Conservation (phyloP, 495 filamentous ascomycete species). For the Cercophora newfieldiana region DNA sequence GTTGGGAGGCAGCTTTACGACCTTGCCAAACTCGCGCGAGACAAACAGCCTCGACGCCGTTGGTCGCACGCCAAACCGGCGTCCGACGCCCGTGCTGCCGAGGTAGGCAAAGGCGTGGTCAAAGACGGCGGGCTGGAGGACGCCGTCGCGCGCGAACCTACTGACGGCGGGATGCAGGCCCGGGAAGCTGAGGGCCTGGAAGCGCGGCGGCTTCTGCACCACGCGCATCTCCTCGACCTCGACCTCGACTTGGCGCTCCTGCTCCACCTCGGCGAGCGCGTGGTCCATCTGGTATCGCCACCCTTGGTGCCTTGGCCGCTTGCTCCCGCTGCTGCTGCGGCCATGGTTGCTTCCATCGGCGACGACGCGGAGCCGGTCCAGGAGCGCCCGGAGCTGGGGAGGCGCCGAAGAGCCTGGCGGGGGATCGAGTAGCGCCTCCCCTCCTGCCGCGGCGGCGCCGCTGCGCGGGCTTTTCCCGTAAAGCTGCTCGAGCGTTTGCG, state of each 20-base stretch:
- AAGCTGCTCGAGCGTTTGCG: conserved; percentile 2
- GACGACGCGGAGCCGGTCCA: neutral
- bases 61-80: conserved; percentile 2
- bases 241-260: conserved; percentile 47
- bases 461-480: neutral
- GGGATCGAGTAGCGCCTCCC: neutral
- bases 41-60: conserved; percentile 33
- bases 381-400: neutral
- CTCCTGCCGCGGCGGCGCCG: neutral
- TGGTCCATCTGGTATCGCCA: neutral
- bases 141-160: conserved; percentile 25
- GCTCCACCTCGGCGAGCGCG: conserved; percentile 52
- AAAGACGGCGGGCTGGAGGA: conserved; percentile 20
- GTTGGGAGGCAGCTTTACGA: conserved; percentile 11
- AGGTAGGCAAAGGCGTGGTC: conserved; percentile 31
- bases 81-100: conserved; percentile 27
- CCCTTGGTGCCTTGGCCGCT: neutral
- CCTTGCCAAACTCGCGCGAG: conserved; percentile 33
- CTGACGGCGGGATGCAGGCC: conserved; percentile 29
- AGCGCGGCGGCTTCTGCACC: conserved; percentile 33
- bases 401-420: neutral
- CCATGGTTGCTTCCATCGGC: neutral
- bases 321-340: neutral
- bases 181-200: conserved; percentile 25
- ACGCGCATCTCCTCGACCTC: conserved; percentile 46